phyloP scores from a whole-genome alignment of 2,329 filamentous ascomycete genomes.

The Ceratocystis papillata region DNA sequence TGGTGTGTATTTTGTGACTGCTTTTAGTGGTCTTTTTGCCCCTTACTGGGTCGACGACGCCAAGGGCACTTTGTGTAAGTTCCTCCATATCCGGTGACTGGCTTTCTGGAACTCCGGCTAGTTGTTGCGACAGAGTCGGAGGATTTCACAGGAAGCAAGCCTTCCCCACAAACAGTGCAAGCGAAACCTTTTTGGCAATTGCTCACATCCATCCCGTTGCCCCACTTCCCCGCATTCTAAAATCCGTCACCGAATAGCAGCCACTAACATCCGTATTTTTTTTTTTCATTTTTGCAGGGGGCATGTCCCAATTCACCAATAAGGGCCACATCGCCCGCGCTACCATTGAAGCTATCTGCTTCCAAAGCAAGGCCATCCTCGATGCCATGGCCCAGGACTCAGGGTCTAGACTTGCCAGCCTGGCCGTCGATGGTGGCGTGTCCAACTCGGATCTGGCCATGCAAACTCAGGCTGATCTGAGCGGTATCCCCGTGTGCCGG shows the following conservation, averaged over 20 bases:
- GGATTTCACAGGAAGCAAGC: background rate
- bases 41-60: conserved; percentile 94
- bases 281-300: conserved; percentile 42
- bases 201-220: background rate
- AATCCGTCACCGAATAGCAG: background rate
- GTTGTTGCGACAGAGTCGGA: background rate
- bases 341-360: conserved; percentile 82
- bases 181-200: background rate
- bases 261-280: conserved; percentile 15
- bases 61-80: conserved; percentile 68
- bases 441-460: conserved; percentile 82
- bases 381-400: conserved; percentile 86
- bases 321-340: conserved; percentile 79
- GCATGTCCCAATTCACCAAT: conserved; percentile 74
- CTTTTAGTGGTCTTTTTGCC: conserved; percentile 81
- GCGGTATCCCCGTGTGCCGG: conserved; percentile 68
- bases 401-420: conserved; percentile 58
- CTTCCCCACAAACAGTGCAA: conserved; percentile 11
- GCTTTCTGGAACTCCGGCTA: no score
- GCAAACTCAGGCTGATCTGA: conserved; percentile 83
- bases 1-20: conserved; percentile 77
- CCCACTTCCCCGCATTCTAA: conserved; percentile 8
- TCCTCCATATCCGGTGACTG: background rate
- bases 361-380: conserved; percentile 83
- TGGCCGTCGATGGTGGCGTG: conserved; percentile 83